Evolutionary conservation across 768 basidiomycete genomes (phyloP).

Genomic region (Scleroderma bovista): DNA sequence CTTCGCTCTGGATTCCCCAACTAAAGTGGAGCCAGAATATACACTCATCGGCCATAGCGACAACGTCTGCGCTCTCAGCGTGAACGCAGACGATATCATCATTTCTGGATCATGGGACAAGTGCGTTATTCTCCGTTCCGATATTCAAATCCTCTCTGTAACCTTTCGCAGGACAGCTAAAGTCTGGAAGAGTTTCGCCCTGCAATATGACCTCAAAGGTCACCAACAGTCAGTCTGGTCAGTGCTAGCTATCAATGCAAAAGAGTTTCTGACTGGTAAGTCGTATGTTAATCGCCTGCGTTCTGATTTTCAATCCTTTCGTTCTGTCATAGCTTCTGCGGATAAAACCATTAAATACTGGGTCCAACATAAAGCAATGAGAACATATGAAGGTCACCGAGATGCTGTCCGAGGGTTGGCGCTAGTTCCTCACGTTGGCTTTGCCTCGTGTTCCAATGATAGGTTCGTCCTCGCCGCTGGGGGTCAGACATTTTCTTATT

Average conservation of each 20-base stretch:
- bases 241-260: slow-evolving; percentile 72
- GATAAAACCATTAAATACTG: slow-evolving; percentile 93
- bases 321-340: slow-evolving; percentile 63
- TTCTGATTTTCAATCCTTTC: slow-evolving; percentile 5
- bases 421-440: slow-evolving; percentile 78
- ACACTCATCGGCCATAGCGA: slow-evolving; percentile 83
- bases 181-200: slow-evolving; percentile 81
- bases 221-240: slow-evolving; percentile 95
- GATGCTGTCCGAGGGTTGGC: slow-evolving; percentile 89
- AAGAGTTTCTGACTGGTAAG: slow-evolving; percentile 77
- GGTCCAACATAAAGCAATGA: slow-evolving; percentile 66
- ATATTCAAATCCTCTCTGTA: neutral
- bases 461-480: slow-evolving; percentile 42
- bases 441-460: slow-evolving; percentile 95
- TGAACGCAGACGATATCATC: slow-evolving; percentile 63
- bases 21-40: slow-evolving; percentile 70
- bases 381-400: slow-evolving; percentile 79
- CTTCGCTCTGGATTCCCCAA: slow-evolving; percentile 53
- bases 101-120: slow-evolving; percentile 97
- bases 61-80: slow-evolving; percentile 84
- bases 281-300: slow-evolving; percentile 1
- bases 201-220: slow-evolving; percentile 69
- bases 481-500: slow-evolving; percentile 1
- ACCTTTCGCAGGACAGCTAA: slow-evolving; percentile 70
- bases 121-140: slow-evolving; percentile 39